Evolutionary conservation across 306 rosid genomes (phyloP).

Genomic region (Fragaria iinumae): DNA sequence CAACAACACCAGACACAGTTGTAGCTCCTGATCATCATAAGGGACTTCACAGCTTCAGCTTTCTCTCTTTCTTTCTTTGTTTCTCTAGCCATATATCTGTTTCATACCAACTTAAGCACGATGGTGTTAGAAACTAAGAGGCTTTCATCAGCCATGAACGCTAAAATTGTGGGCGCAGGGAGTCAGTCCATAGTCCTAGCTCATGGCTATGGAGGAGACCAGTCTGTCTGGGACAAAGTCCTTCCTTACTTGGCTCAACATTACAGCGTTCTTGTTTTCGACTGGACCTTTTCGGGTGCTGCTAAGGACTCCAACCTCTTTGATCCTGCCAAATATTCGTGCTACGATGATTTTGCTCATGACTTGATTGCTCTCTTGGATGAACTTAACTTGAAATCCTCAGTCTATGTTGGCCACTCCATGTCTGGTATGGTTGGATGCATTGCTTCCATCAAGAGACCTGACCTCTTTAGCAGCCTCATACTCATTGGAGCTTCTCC

Average conservation of each 20-base stretch:
- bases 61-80: background rate
- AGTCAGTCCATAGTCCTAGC: slow-evolving; percentile 59
- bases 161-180: slow-evolving; percentile 44
- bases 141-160: slow-evolving; percentile 46
- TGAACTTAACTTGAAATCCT: slow-evolving; percentile 47
- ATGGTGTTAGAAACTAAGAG: slow-evolving; percentile 25
- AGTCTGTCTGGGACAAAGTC: slow-evolving; percentile 79
- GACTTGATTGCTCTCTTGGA: slow-evolving; percentile 56
- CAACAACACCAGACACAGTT: background rate
- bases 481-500: slow-evolving; percentile 86
- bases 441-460: slow-evolving; percentile 75
- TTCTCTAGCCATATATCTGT: background rate
- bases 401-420: slow-evolving; percentile 76
- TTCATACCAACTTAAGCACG: slow-evolving; percentile 25
- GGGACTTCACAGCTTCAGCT: background rate
- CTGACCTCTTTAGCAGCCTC: slow-evolving; percentile 66
- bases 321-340: slow-evolving; percentile 52
- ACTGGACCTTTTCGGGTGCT: slow-evolving; percentile 78
- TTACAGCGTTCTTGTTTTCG: slow-evolving; percentile 53
- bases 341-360: slow-evolving; percentile 57
- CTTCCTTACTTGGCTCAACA: slow-evolving; percentile 45
- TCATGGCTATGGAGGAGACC: slow-evolving; percentile 85
- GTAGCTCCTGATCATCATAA: slow-evolving; percentile 5
- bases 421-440: slow-evolving; percentile 96
- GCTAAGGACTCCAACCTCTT: slow-evolving; percentile 41